These are phyloP conservation scores for Tetrapisispora taiwanensis DNA, from an alignment of 805 yeast genomes.

Conservation along the genomic window DNA sequence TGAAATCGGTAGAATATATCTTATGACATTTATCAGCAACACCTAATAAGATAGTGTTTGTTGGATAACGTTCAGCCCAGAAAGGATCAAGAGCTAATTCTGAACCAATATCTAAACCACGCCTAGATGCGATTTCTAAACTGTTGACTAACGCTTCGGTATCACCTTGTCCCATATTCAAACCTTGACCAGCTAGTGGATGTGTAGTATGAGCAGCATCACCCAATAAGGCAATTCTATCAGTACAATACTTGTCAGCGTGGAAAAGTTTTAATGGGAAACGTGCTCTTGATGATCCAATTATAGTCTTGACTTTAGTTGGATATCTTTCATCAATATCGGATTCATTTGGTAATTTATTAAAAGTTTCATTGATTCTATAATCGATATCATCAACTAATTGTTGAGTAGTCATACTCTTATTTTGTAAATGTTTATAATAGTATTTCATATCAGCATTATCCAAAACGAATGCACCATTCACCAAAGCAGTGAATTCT, in stretches of 20 bases:
- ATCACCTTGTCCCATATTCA: conserved; percentile 95
- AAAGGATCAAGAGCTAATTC: conserved; percentile 75
- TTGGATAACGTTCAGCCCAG: conserved; percentile 71
- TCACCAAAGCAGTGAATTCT: conserved; percentile 59
- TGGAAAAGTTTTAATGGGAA: conserved; percentile 86
- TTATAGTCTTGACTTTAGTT: conserved; percentile 48
- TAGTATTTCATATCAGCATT: conserved; percentile 68
- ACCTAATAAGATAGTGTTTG: conserved; percentile 72
- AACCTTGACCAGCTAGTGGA: conserved; percentile 95
- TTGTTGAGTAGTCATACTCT: conserved; percentile 32
- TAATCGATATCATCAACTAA: conserved; percentile 62
- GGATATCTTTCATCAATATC: conserved; percentile 57
- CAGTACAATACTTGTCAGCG: conserved; percentile 79
- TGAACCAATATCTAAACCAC: conserved; percentile 87
- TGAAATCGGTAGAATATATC: conserved; percentile 61
- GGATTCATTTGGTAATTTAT: conserved; percentile 28
- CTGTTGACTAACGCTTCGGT: conserved; percentile 62
- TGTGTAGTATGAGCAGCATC: conserved; percentile 98
- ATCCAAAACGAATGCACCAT: conserved; percentile 77
- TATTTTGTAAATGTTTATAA: conserved; percentile 34
- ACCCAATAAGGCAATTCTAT: conserved; percentile 86
- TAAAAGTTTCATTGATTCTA: conserved; percentile 39
- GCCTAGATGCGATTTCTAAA: conserved; percentile 53
- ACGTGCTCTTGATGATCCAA: conserved; percentile 61
- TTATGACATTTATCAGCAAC: conserved; percentile 89